Evolutionary conservation across 768 basidiomycete genomes (phyloP), one percentile per base, ranked within the genome.

Genomic region (Austroboletus eburneus): DNA sequence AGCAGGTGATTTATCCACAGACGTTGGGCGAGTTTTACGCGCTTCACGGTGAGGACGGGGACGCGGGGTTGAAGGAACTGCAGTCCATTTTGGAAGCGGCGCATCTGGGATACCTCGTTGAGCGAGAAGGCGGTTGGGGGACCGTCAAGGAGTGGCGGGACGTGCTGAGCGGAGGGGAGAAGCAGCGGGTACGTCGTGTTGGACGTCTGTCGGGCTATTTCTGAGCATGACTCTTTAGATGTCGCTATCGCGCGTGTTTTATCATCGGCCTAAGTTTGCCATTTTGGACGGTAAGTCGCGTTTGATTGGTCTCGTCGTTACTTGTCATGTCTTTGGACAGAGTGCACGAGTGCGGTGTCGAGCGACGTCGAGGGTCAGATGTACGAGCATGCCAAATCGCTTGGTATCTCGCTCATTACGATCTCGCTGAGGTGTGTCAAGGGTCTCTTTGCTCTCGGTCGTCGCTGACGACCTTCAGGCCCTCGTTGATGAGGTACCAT

Each of bases 131-230:
- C 0, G 93, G 94, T 0, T 89, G 91, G 82, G 74, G 73, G 49
- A 86, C 91, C 22, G 70, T 85, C 59, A 97, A 96, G 68, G 94
- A 97, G 65, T 98, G 94, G 94, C 79, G 91, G 52, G 91, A 96
- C 68, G 91, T 97, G 37, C 69, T 95, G 58, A 93, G 91, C 56
- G 95, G 95, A 0, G 95, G 95, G 0, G 95, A 97, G 77, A 97
- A 96, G 69, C 95, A 98, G 67, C 69, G 94, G 59, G 85, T 87
- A 21, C 32, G 48, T 30, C 30, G 10, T 32, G 21, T 29, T 43
- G n/a, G 23, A 20, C 16, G 13, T 33, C n/a, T 14, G 22, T 5
- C 13, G 5, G 9, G 21, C 10, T n/a, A n/a, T n/a, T 45, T 18
- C 48, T 58, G 20, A 58, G 16, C 2, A 27, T 12, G 21, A 24